Evolutionary conservation across 2,329 filamentous ascomycete genomes (phyloP), one percentile per base, ranked within the genome.

Genomic region (Emydomyces testavorans): DNA sequence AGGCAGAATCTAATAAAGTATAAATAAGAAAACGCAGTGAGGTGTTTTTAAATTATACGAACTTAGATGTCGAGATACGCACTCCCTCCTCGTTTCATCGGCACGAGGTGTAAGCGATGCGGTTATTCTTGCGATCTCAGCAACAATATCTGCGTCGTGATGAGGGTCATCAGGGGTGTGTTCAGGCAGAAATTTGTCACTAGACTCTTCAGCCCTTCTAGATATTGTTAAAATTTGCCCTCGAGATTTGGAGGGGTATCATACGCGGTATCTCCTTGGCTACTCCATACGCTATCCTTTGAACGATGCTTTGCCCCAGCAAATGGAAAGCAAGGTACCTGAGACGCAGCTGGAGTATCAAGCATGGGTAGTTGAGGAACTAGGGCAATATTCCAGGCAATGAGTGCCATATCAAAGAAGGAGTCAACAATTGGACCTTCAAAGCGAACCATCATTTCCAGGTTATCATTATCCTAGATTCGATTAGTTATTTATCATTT

Each of bases 371-470:
- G 60, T 0, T 76, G 70, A 1, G 81, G 79, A 0, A 78, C 65
- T 0, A 86, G 59, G 1, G 66, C 64, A 51, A 79, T 79, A 53
- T 81, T 71, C 84, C 84, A 90, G 0, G 80, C 82, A 6, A 88
- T 72, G 32, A 88, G 61, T 0, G 82, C 81, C 53, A 80, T 80
- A 53, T 90, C 85, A 59, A 86, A 88, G 20, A 89, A 64, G 1
- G 78, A 78, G 56, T 88, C 82, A 0, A 89, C 83, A 49, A 89
- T 83, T 0, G 82, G 77, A 0, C 85, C 85, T 64, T 89, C 83
- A 0, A 87, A 60, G 48, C 85, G 83, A 2, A 77, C 72, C 75
- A 86, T 80, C 84, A 90, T 88, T 62, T 90, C 85, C 48, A 88
- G 51, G 54, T 90, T 90, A 56, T 85, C 81, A 46, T 87, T 89